phyloP scores from a whole-genome alignment of 2,329 filamentous ascomycete species.

The Nemania abortiva region DNA sequence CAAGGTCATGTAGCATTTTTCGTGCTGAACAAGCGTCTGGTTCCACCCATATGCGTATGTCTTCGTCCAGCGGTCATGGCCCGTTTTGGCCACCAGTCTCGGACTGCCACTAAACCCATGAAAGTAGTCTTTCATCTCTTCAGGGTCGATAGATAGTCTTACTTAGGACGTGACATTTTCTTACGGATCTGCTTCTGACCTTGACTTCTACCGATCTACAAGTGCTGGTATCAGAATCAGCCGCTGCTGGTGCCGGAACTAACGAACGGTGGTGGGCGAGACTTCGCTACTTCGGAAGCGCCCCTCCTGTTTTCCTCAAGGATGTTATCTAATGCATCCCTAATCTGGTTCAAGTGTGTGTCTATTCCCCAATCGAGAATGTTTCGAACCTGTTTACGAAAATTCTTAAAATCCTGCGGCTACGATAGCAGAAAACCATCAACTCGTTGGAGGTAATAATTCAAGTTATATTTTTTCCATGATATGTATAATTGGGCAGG shows the following conservation, averaged over 20 bases:
- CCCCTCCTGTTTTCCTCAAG: neutral
- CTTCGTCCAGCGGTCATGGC: conserved; percentile 16
- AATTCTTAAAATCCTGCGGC: neutral
- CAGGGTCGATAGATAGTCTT: neutral
- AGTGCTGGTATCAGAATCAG: too few relatives aligned
- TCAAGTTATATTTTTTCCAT: conserved; percentile 1
- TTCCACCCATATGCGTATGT: neutral
- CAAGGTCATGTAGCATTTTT: conserved; percentile 1
- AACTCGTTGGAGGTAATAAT: conserved; percentile 11
- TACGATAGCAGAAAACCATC: neutral
- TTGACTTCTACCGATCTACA: too few relatives aligned
- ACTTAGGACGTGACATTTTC: too few relatives aligned
- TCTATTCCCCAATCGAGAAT: neutral
- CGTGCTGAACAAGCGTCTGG: neutral
- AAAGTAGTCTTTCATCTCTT: conserved; percentile 14
- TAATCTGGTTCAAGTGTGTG: neutral
- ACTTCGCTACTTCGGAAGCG: neutral
- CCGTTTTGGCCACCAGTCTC: conserved; percentile 19
- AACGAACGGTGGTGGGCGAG: neutral
- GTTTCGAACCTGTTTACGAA: neutral
- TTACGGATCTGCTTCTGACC: too few relatives aligned
- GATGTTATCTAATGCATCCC: neutral
- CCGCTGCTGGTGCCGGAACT: neutral
- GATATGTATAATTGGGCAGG: neutral
- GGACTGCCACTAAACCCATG: conserved; percentile 22